Base-by-base conservation (phyloP, 192 early-diverging fungal species). In the Gaertneriomyces semiglobifer region DNA sequence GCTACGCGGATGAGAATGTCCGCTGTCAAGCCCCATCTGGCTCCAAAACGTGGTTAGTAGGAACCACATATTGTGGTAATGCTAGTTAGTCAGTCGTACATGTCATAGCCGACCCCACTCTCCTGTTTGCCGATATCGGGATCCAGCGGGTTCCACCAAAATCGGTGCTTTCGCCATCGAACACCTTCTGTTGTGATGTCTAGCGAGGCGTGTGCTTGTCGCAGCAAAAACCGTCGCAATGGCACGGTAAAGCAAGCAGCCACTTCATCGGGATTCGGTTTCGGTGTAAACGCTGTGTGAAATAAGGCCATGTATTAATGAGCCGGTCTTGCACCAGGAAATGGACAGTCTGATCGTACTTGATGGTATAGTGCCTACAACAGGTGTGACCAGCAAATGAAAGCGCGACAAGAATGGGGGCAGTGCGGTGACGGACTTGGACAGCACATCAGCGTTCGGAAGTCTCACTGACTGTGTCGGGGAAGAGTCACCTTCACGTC, bases 361-460 rank as follows among this genome's bases (percentile, higher is more conserved):
- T 33, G 25, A 33, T 33, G 25, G 25, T 33, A 33, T 54, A 60
- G 52, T 54, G 58, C 66, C 69, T 7, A 62, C 44, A 39, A 76
- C 70, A 20, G 74, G 74, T 9, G 74, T 72, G 11, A 76, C 74
- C 59, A 72, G 55, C 16, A 76, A 48, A 19, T 53, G 61, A 62
- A 64, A 63, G 3, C 62, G 42, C 7, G 70, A 72, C 5, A 72
- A 57, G 44, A 60, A 66, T 11, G 66, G 65, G 7, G 44, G 46
- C 46, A 72, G 70, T 33, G 20, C 47, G 7, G 74, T 69, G 16
- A 71, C 53, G 45, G 18, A 18, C 62, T 71, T 39, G 50, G 20
- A 6, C n/a, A n/a, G 20, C 20, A n/a, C 50, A 52, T 39, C 55
- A 39, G 20, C 14, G 38, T 39, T 57, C 12, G 55, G 20, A 3